Base-by-base conservation (phyloP, 768 basidiomycete species). In the Suillus spraguei region DNA sequence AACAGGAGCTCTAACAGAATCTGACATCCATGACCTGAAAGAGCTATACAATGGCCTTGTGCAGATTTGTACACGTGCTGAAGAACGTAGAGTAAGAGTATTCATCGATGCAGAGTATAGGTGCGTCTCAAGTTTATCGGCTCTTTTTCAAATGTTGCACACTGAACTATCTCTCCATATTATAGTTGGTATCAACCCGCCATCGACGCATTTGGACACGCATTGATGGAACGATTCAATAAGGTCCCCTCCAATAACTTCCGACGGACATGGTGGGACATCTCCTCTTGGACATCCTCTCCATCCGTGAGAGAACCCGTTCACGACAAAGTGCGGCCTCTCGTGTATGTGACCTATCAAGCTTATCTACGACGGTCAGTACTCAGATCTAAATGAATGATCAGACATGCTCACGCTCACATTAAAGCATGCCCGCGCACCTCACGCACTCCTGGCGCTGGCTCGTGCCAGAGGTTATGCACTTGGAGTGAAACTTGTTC, bases 401-500 rank as follows among this genome's bases (percentile, higher is more conserved):
- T 33, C 52, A 28, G 50, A 49, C 41, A 10, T 41, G 36, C 56
- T 24, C 28, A 41, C 17, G 61, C 39, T 50, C 33, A 28, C 60
- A 59, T 33, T 17, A 14, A 64, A 91, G 93, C 60, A 90, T 87
- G 1, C 89, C 88, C 5, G 72, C 76, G n/a, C 87, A 94, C 67
- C 83, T 97, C 5, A 76, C 76, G 0, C 85, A 85, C 22, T 83
- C 87, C 77, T 96, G 52, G 76, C 75, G 16, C 89, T 92, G 59
- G 91, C 95, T 4, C 80, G 83, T 65, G 73, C 72, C 59, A 80
- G 88, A 65, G 81, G 84, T 42, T 97, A 92, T 71, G 81, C 90
- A 0, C 82, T 97, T 0, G 95, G 95, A 11, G 87, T 94, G 61
- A 98, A 97, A 75, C 89, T 98, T 55, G 95, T 97, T 36, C 87